Conservation (phyloP, 2,329 filamentous ascomycete genomes). For the Clonostachys chloroleuca region DNA sequence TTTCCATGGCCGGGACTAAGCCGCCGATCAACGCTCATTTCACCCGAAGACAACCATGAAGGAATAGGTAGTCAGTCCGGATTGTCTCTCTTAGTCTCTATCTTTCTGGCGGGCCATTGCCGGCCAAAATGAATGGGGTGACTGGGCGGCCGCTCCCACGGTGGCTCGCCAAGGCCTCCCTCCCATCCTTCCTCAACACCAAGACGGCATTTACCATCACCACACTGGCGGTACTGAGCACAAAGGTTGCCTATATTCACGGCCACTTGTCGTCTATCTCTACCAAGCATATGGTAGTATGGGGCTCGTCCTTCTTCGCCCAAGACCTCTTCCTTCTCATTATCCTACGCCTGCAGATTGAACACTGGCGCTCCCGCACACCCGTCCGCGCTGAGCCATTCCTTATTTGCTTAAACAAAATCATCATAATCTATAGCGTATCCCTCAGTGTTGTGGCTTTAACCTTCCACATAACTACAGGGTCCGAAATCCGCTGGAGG, state of each 20-base stretch:
- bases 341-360: conserved; percentile 2
- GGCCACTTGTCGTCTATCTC: conserved; percentile 21
- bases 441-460: neutral
- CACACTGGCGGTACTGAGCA: conserved; percentile 18
- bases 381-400: neutral
- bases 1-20: too few relatives aligned
- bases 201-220: conserved; percentile 15
- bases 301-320: conserved; percentile 3
- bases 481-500: neutral
- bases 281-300: conserved; percentile 13
- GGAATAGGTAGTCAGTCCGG: too few relatives aligned
- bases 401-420: neutral
- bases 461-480: neutral
- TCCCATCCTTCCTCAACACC: too few relatives aligned
- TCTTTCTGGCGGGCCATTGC: too few relatives aligned
- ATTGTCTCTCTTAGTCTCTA: too few relatives aligned
- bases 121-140: too few relatives aligned
- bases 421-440: neutral
- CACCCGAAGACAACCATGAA: too few relatives aligned
- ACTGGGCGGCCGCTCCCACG: too few relatives aligned
- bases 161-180: too few relatives aligned
- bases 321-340: conserved; percentile 5
- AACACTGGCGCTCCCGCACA: neutral
- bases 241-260: conserved; percentile 23
- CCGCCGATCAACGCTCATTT: too few relatives aligned